phyloP scores from a whole-genome alignment of 768 basidiomycete genomes.

The Xerocomellus chrysenteron region DNA sequence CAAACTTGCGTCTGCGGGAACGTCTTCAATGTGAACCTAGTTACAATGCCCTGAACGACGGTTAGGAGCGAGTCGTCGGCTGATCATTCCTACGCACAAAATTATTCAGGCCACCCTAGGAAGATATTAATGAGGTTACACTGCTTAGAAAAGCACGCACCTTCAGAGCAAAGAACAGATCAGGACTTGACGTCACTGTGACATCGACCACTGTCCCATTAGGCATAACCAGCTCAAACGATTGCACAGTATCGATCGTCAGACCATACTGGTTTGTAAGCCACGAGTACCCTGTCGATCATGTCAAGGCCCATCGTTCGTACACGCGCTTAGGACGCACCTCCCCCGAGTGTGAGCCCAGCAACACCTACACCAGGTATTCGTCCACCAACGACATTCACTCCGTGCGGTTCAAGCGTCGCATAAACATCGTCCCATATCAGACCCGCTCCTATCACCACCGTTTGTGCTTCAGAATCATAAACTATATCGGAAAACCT shows the following conservation, averaged over 20 bases:
- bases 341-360: slow-evolving; percentile 51
- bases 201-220: slow-evolving; percentile 42
- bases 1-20: slow-evolving; percentile 57
- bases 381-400: slow-evolving; percentile 42
- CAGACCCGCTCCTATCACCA: slow-evolving; percentile 38
- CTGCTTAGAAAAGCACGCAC: slow-evolving; percentile 17
- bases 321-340: slow-evolving; percentile 11
- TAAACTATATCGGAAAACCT: slow-evolving; percentile 44
- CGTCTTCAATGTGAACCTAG: slow-evolving; percentile 51
- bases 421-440: slow-evolving; percentile 37
- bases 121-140: background rate
- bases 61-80: background rate
- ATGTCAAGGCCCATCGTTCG: too few relatives aligned
- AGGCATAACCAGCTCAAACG: slow-evolving; percentile 52
- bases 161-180: slow-evolving; percentile 46
- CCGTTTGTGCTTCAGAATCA: slow-evolving; percentile 37
- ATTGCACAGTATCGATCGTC: slow-evolving; percentile 47
- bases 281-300: slow-evolving; percentile 32
- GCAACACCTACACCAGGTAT: slow-evolving; percentile 47
- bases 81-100: slow-evolving; percentile 36
- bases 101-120: slow-evolving; percentile 60
- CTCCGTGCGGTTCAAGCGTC: too few relatives aligned
- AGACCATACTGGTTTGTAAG: slow-evolving; percentile 60
- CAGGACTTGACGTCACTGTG: slow-evolving; percentile 32
- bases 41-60: slow-evolving; percentile 52